Conservation (phyloP, 371 early-diverging fungal genomes). For the Lichtheimia corymbifera region DNA sequence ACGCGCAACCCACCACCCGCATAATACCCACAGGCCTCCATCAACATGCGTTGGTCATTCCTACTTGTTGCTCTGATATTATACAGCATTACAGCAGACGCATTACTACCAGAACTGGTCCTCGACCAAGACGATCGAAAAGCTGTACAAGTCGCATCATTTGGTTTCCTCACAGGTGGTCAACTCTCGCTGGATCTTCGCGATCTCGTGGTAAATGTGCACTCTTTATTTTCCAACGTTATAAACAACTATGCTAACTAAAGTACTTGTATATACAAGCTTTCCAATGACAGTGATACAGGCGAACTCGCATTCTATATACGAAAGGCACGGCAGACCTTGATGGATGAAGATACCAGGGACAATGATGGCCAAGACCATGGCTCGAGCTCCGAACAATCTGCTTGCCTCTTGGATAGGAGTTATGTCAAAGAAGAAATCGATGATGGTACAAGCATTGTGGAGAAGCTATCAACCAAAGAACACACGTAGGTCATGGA, state of each 20-base stretch:
- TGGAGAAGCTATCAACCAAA: slow-evolving; percentile 17
- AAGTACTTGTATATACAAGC: not conserved
- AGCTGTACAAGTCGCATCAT: slow-evolving; percentile 43
- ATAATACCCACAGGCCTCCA: not conserved
- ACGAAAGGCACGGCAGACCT: slow-evolving; percentile 24
- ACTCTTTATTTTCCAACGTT: too few relatives aligned
- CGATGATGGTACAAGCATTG: slow-evolving; percentile 26
- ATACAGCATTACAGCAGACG: not conserved
- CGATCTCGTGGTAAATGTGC: slow-evolving; percentile 38
- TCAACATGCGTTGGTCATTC: not conserved
- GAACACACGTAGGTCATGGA: not conserved
- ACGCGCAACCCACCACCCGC: not conserved
- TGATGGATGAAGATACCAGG: slow-evolving; percentile 13
- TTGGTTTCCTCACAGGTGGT: slow-evolving; percentile 55
- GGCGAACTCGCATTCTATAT: slow-evolving; percentile 41
- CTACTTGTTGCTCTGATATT: slow-evolving; percentile 1
- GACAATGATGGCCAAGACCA: slow-evolving; percentile 5
- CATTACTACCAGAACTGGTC: slow-evolving; percentile 30
- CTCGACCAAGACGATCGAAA: slow-evolving; percentile 44
- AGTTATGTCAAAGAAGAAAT: slow-evolving; percentile 33
- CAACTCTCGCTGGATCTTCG: slow-evolving; percentile 37
- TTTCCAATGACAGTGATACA: slow-evolving; percentile 16
- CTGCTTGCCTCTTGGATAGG: slow-evolving; percentile 30
- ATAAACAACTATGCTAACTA: too few relatives aligned
- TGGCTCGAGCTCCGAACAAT: not conserved